Evolutionary conservation across 345 rosid genomes (phyloP).

Genomic region (Cochlearia excelsa): DNA sequence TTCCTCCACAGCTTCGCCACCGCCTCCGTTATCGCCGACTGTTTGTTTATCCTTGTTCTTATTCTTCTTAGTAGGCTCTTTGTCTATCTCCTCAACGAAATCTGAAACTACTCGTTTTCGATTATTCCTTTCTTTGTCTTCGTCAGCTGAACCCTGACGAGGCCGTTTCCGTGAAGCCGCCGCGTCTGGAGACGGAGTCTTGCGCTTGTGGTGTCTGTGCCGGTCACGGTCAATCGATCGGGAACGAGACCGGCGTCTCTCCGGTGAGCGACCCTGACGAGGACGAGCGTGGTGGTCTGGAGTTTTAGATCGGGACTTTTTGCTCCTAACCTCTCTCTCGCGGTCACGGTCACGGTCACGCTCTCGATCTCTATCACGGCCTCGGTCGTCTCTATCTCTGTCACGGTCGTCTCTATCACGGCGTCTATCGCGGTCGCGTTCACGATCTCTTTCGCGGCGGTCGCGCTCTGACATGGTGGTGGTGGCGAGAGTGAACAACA

Average conservation of each 20-base stretch:
- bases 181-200: conserved; percentile 58
- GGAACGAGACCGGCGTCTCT: conserved; percentile 48
- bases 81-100: conserved; percentile 39
- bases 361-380: conserved; percentile 48
- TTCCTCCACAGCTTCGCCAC: conserved; percentile 36
- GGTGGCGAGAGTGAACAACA: conserved; percentile 20
- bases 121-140: conserved; percentile 43
- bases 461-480: conserved; percentile 42
- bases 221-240: conserved; percentile 54
- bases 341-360: conserved; percentile 43
- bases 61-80: conserved; percentile 48
- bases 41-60: conserved; percentile 27
- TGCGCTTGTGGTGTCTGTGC: conserved; percentile 52
- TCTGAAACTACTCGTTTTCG: conserved; percentile 52
- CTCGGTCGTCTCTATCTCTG: conserved; percentile 14
- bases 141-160: conserved; percentile 40
- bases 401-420: conserved; percentile 47
- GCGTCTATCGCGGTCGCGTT: conserved; percentile 51
- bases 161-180: conserved; percentile 41
- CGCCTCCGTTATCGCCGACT: conserved; percentile 11
- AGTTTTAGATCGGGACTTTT: conserved; percentile 69
- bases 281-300: conserved; percentile 63
- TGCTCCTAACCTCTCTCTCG: conserved; percentile 31
- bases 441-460: conserved; percentile 43
- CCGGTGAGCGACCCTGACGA: conserved; percentile 53